Evolutionary conservation across 805 yeast genomes (phyloP), one percentile per base, ranked within the genome.

Genomic region (Candida silvicultrix): DNA sequence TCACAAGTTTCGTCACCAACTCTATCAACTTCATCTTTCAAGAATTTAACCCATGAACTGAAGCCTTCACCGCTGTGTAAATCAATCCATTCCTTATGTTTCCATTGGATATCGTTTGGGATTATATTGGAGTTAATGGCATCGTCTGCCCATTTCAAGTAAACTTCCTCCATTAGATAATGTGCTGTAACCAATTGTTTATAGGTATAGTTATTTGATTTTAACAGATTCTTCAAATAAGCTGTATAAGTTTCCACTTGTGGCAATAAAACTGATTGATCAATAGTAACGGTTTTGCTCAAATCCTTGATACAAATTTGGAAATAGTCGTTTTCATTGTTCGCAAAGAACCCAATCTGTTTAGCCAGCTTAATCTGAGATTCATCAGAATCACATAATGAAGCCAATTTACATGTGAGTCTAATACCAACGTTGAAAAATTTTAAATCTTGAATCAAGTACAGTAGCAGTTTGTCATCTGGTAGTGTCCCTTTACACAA

Each of bases 51-150:
- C 82, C 82, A 78, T 3, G 50, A 55, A 38, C 66, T 62, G 46
- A 78, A 78, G 10, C 58, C 73, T 4, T 59, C 61, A 4, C 82
- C 82, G 49, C 74, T 71, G 50, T 77, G 82, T 43, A 77, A 58
- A 40, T 60, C 68, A 38, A 77, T 69, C 82, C 83, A 78, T 42
- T 74, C 78, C 41, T 71, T 67, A 48, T 71, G 61, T 49, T 72
- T 75, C 67, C 72, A 76, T 22, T 65, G 66, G 32, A 76, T 58
- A 41, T 64, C 54, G 1, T 52, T 47, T 4, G 64, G 52, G 21
- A 54, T 60, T 5, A 62, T 59, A 0, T 50, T 48, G 2, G 60
- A 47, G 29, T 54, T 57, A 19, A 65, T 62, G 32, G 66, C 62
- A 47, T 64, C 54, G 29, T 71, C 67, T 1, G 80, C 80, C 83